Percentiles rank a stretch among this genome's conserved stretches.
Evolutionary conservation across 371 early-diverging fungal genomes (phyloP).

Genomic region (Entomophthora muscae): DNA sequence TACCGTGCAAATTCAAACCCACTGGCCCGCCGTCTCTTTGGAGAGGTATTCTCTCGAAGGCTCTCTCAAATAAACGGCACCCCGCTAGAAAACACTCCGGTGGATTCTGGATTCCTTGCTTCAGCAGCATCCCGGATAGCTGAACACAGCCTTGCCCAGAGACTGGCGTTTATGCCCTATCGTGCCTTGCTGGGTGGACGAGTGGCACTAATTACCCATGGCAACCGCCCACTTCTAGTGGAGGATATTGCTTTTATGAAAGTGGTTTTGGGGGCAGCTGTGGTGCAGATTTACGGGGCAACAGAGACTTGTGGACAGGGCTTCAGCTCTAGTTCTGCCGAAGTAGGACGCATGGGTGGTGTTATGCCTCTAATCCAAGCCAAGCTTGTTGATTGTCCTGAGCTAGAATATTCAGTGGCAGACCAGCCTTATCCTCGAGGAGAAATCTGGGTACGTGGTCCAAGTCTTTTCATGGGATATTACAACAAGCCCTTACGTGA

Average conservation of each 20-base stretch:
- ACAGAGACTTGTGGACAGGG: slow-evolving; percentile 63
- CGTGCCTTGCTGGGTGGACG: neutral
- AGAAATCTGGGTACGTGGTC: slow-evolving; percentile 82
- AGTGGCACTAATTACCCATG: neutral
- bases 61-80: neutral
- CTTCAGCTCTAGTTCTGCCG: slow-evolving; percentile 22
- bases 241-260: neutral
- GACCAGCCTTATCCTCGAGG: slow-evolving; percentile 71
- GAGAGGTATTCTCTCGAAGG: neutral
- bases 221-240: neutral
- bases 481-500: slow-evolving; percentile 52
- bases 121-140: neutral
- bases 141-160: neutral
- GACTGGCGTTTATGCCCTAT: neutral
- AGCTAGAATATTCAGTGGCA: slow-evolving; percentile 61
- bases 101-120: neutral
- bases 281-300: slow-evolving; percentile 47
- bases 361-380: slow-evolving; percentile 24
- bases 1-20: neutral
- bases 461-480: slow-evolving; percentile 58
- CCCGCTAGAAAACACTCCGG: neutral
- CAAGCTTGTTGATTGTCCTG: slow-evolving; percentile 83
- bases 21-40: neutral
- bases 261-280: neutral
- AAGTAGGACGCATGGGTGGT: slow-evolving; percentile 45